A percentile compares a stretch with the other conserved stretches of the same genome.
Conservation (phyloP, 225 moss, liverwort and hornwort genomes). For the Marchantia polymorpha region DNA sequence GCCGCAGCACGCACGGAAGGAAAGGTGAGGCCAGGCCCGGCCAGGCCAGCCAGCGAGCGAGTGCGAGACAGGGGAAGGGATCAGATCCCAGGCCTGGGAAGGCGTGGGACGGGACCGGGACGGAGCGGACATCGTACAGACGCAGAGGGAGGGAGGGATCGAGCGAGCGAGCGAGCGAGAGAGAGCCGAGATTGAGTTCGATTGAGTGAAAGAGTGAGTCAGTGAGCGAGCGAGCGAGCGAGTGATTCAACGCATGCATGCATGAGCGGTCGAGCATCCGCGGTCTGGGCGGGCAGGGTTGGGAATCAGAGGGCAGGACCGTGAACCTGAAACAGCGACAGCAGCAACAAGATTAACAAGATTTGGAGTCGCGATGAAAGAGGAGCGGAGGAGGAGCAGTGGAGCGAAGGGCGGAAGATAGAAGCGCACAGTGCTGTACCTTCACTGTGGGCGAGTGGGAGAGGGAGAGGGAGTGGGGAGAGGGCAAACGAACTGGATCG, state of each 20-base stretch:
- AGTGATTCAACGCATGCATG: constrained; percentile 1
- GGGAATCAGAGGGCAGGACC: not conserved
- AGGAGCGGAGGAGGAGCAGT: not conserved
- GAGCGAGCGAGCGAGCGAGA: not conserved
- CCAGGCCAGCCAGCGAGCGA: not conserved
- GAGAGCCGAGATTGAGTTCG: too few relatives aligned
- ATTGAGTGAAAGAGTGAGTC: too few relatives aligned
- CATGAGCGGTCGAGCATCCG: too few relatives aligned
- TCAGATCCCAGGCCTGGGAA: too few relatives aligned
- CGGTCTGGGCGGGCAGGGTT: not conserved
- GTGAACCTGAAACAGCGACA: not conserved
- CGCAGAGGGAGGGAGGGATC: not conserved
- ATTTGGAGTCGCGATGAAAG: not conserved
- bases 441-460: not conserved
- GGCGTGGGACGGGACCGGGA: too few relatives aligned
- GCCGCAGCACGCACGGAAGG: too few relatives aligned
- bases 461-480: not conserved
- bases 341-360: not conserved
- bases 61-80: not conserved
- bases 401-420: constrained; percentile 1
- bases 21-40: too few relatives aligned
- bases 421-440: not conserved
- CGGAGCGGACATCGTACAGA: too few relatives aligned
- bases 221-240: too few relatives aligned
- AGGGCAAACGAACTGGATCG: not conserved